These are phyloP conservation scores for Mucor ambiguus DNA, from an alignment of 371 early-diverging fungal genomes.

Conservation along the genomic window DNA sequence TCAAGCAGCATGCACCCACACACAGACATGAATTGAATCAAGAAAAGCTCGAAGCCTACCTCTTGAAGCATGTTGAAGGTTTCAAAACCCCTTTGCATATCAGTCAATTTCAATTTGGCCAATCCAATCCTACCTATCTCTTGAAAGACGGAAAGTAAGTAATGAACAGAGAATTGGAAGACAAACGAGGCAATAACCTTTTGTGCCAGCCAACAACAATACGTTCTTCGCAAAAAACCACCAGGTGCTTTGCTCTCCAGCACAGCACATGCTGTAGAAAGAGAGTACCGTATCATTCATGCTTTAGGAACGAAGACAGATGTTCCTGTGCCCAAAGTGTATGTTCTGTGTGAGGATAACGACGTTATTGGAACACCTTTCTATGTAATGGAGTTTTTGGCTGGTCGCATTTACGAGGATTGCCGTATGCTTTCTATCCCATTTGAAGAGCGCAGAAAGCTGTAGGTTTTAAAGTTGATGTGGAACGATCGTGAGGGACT, in stretches of 20 bases:
- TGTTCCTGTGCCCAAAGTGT: slow-evolving; percentile 91
- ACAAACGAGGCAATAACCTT: background rate
- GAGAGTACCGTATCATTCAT: slow-evolving; percentile 83
- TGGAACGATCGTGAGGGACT: background rate
- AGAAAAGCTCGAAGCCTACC: slow-evolving; percentile 57
- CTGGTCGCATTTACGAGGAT: slow-evolving; percentile 85
- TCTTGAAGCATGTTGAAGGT: slow-evolving; percentile 49
- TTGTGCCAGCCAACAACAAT: slow-evolving; percentile 50
- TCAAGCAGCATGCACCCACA: background rate
- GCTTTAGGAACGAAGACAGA: slow-evolving; percentile 75
- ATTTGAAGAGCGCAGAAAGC: slow-evolving; percentile 58
- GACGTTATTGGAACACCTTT: slow-evolving; percentile 88
- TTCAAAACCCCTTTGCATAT: slow-evolving; percentile 69
- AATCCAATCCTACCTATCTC: slow-evolving; percentile 91
- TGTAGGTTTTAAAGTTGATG: slow-evolving; percentile 16
- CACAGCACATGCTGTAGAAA: slow-evolving; percentile 90
- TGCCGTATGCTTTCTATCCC: slow-evolving; percentile 59
- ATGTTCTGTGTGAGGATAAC: slow-evolving; percentile 80
- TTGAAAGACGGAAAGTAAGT: slow-evolving; percentile 69
- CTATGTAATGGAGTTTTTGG: slow-evolving; percentile 93
- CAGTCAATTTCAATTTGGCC: slow-evolving; percentile 86
- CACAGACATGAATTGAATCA: slow-evolving; percentile 69
- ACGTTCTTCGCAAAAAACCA: slow-evolving; percentile 93
- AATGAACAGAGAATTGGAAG: background rate
- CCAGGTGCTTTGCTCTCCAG: slow-evolving; percentile 82